Evolutionary conservation across 192 early-diverging fungal genomes (phyloP).

Genomic region (Lunasporangiospora selenospora): DNA sequence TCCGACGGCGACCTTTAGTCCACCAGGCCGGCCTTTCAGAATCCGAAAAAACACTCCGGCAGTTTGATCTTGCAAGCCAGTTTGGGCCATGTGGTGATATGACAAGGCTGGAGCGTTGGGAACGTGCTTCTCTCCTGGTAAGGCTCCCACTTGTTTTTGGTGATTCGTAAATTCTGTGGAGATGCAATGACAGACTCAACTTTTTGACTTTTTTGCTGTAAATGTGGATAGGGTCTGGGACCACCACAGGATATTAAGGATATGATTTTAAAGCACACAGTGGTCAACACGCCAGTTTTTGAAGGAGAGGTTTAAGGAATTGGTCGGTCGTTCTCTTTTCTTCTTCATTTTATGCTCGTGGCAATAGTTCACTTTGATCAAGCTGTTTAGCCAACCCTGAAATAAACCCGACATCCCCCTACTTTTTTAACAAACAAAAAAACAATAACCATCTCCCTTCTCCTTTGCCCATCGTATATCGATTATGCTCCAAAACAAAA

Average conservation of each 20-base stretch:
- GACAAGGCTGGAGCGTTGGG: constrained; percentile 44
- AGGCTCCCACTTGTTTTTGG: neutral
- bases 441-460: too few species aligned
- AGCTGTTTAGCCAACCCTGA: neutral
- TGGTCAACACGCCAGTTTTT: constrained; percentile 24
- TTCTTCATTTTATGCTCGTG: neutral
- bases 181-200: neutral
- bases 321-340: neutral
- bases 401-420: too few species aligned
- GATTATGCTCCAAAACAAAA: too few species aligned
- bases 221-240: constrained; percentile 9
- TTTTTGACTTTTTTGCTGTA: neutral
- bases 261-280: neutral
- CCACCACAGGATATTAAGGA: constrained; percentile 40
- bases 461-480: too few species aligned
- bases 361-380: neutral
- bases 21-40: constrained; percentile 31
- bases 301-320: constrained; percentile 22
- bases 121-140: constrained; percentile 34
- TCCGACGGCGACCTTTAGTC: constrained; percentile 2
- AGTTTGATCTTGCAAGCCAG: constrained; percentile 36
- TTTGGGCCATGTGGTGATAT: constrained; percentile 38
- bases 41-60: constrained; percentile 27
- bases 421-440: too few species aligned
- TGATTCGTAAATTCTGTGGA: neutral